Evolutionary conservation across 148 eudicot genomes (phyloP), one percentile per base, ranked within the genome.

Genomic region (Cornus suecica): DNA sequence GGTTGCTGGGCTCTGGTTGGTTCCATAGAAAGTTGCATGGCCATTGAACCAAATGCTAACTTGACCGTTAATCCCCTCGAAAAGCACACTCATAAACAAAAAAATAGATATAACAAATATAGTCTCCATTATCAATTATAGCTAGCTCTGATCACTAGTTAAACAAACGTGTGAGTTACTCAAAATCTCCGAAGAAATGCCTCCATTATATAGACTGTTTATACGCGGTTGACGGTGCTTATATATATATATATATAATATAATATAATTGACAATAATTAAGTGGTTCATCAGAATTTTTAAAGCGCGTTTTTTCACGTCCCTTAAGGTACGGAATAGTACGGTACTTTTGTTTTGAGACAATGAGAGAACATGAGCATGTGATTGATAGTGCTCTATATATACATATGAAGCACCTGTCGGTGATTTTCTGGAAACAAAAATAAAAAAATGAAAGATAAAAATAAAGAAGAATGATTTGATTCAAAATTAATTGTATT

Each of bases 1-100:
- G 51, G 97, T 76, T 68, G 85, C 68, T 0, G 94, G 97, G 69
- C 84, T 80, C 78, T 88, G 90, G 71, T 87, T 76, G 54, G 85
- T 80, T 13, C 97, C 94, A 71, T 92, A 92, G 79, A 77, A 92
- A 58, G 97, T 92, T 42, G 97, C 97, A 83, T 86, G 93, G 73
- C 86, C 95, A 72, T 77, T 81, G 30, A 78, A 67, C 97, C 97
- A 90, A 27, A 79, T 65, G 27, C 51, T 74, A 41, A 23, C 72
- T 61, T 73, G 80, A 56, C 85, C 79, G 24, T 80, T 42, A 30
- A 86, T 83, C 27, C 80, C 79, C 76, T 83, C n/a, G 14, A 78
- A 66, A 76, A 64, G 64, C 34, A 77, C 25, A 72, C 56, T 63
- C 73, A 74, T 22, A 32, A 64, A 52, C 68, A 78, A 69, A 73